Evolutionary conservation across 345 rosid genomes (phyloP).

Genomic region (Syzygium aqueum): DNA sequence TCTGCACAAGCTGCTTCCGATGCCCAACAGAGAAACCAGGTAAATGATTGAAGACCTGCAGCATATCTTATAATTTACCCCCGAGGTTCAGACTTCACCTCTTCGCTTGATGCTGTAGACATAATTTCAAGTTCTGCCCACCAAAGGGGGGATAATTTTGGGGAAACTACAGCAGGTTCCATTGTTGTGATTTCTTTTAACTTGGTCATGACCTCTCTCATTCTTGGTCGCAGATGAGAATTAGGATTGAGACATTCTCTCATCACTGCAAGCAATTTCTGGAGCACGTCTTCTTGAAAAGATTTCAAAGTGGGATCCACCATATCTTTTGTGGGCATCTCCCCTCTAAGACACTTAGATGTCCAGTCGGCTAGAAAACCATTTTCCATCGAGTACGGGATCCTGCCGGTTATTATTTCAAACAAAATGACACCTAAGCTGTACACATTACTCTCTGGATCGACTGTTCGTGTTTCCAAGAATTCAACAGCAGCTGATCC

Average conservation of each 20-base stretch:
- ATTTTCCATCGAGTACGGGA: slow-evolving; percentile 36
- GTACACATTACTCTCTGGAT: slow-evolving; percentile 42
- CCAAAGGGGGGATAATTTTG: slow-evolving; percentile 82
- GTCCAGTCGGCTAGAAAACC: slow-evolving; percentile 41
- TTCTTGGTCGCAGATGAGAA: slow-evolving; percentile 44
- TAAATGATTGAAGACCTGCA: neutral
- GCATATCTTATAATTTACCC: neutral
- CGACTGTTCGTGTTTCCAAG: slow-evolving; percentile 30
- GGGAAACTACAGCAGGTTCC: slow-evolving; percentile 63
- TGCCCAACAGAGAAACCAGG: neutral
- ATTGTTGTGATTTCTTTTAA: slow-evolving; percentile 63
- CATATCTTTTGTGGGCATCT: slow-evolving; percentile 31
- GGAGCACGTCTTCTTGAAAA: slow-evolving; percentile 43
- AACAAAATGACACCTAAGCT: slow-evolving; percentile 59
- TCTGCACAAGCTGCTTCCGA: neutral
- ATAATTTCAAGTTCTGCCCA: slow-evolving; percentile 95
- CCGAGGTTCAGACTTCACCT: neutral
- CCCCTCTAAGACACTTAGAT: slow-evolving; percentile 22
- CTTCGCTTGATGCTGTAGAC: slow-evolving; percentile 31
- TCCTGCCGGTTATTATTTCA: slow-evolving; percentile 72
- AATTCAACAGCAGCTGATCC: slow-evolving; percentile 30
- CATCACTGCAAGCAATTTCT: slow-evolving; percentile 48
- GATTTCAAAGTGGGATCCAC: slow-evolving; percentile 63
- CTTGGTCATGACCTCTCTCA: slow-evolving; percentile 46
- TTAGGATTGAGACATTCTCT: slow-evolving; percentile 54